Conservation (phyloP, 2,329 filamentous ascomycete species). For the Nothophoma quercina region DNA sequence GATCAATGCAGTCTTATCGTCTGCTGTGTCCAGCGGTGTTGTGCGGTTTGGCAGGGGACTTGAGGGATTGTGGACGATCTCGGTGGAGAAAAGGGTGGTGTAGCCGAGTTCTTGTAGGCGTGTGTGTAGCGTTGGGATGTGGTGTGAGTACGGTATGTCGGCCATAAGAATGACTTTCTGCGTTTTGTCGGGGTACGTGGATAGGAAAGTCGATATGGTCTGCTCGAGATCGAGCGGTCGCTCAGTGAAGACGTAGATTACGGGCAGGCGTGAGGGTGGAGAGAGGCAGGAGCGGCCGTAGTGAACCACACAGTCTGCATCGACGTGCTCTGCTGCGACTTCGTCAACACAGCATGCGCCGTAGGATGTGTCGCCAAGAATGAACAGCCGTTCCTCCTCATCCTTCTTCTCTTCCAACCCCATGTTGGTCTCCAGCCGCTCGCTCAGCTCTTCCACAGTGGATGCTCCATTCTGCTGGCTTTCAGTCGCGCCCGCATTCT, state of each 20-base stretch:
- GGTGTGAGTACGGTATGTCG: slow-evolving; percentile 84
- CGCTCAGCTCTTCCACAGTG: slow-evolving; percentile 26
- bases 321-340: slow-evolving; percentile 90
- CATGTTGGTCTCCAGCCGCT: slow-evolving; percentile 24
- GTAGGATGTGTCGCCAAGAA: slow-evolving; percentile 95
- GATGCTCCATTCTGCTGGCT: background rate
- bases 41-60: slow-evolving; percentile 85
- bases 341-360: slow-evolving; percentile 97
- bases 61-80: slow-evolving; percentile 78
- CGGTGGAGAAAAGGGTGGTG: slow-evolving; percentile 70
- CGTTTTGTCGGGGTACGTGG: slow-evolving; percentile 70
- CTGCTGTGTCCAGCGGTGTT: slow-evolving; percentile 59
- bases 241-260: slow-evolving; percentile 88
- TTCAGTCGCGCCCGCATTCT: background rate
- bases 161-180: slow-evolving; percentile 81
- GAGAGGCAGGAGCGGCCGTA: slow-evolving; percentile 93
- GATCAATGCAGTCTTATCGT: slow-evolving; percentile 60
- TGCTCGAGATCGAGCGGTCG: slow-evolving; percentile 70
- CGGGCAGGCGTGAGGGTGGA: slow-evolving; percentile 84
- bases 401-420: slow-evolving; percentile 25
- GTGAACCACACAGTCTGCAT: slow-evolving; percentile 90
- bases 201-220: slow-evolving; percentile 68
- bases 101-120: slow-evolving; percentile 72
- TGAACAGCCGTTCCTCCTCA: slow-evolving; percentile 68
- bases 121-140: slow-evolving; percentile 67